Evolutionary conservation across 1,284 basidiomycete genomes (phyloP), one percentile per base, ranked within the genome.

Genomic region (Pseudozyma hubeiensis): DNA sequence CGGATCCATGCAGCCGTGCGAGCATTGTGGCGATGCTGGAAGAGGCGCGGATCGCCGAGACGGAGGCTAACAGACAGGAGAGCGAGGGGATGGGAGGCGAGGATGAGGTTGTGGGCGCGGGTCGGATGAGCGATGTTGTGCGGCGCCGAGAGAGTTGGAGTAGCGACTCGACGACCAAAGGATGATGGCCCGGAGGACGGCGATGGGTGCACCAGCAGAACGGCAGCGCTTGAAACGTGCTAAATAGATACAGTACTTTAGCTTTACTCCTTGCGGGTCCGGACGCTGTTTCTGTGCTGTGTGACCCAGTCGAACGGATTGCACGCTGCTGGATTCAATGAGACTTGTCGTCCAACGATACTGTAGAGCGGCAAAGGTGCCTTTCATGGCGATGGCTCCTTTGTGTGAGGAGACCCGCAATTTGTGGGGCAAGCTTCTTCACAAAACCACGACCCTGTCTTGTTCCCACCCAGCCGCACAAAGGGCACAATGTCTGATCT

Each of bases 101-200:
- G 2, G 46, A 37, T 2, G 35, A 33, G 2, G 16, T 9, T 24
- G 37, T 17, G 4, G 17, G 24, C 19, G 49, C 33, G 16, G 43
- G 50, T 24, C 34, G 56, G 17, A 46, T 29, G 7, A 29, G 8
- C 14, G 59, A 41, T 6, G 17, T 41, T 34, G 33, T 53, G 50
- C 51, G 60, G 33, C 64, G 41, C 5, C 49, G 70, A 24, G 47
- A 68, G 16, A 75, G 72, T 46, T 75, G 72, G 72, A 70, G 67
- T 51, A 75, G 72, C 57, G 72, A 70, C 30, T 66, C 72, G 59
- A 74, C 71, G 17, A 75, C 72, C 17, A 69, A 66, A 30, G 72
- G 72, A 1, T 74, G 57, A 64, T 37, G 16, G 24, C 2, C 24
- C 24, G 24, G 24, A 24, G 24, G 24, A 24, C 24, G 24, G 24